A percentile compares a stretch with the other conserved stretches of the same genome.
phyloP scores from a whole-genome alignment of 163 green algal species.

The Chlorella variabilis region DNA sequence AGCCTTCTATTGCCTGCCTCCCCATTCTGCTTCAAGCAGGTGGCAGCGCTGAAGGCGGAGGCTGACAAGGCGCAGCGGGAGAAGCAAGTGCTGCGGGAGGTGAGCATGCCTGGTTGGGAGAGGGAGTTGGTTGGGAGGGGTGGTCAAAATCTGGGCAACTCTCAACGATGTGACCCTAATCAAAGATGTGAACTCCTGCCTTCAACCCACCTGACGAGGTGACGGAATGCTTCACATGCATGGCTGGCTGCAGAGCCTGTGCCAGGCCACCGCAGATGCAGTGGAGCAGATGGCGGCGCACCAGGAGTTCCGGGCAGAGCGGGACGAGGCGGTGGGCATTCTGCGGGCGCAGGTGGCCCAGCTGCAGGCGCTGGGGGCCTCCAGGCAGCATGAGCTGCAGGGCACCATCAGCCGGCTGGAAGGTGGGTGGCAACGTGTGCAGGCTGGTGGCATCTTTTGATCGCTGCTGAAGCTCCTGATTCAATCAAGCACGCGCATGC shows the following conservation, averaged over 20 bases:
- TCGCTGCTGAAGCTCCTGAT: no score
- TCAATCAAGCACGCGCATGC: no score
- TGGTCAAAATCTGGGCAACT: no score
- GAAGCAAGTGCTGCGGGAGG: slow-evolving; percentile 13
- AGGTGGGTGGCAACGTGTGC: neutral
- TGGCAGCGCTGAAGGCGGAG: slow-evolving; percentile 4
- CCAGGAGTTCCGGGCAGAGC: neutral
- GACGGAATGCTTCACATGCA: no score
- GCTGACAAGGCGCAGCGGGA: slow-evolving; percentile 8
- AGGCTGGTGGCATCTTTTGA: neutral
- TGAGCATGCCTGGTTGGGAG: neutral
- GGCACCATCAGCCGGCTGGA: neutral
- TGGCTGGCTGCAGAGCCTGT: slow-evolving; percentile 15
- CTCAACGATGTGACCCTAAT: no score
- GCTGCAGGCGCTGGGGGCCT: neutral
- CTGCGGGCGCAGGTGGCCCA: slow-evolving; percentile 2
- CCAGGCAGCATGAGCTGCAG: neutral
- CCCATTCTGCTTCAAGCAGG: slow-evolving; percentile 9
- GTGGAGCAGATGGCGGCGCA: neutral
- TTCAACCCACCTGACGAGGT: no score
- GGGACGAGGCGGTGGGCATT: neutral
- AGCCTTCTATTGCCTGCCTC: no score
- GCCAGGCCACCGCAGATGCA: slow-evolving; percentile 13
- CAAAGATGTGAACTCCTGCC: no score
- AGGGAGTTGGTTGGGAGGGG: no score